A percentile compares a stretch with the other conserved stretches of the same genome.
These are phyloP conservation scores for Rhodotorula sphaerocarpa DNA, from an alignment of 768 basidiomycete genomes.

Conservation along the genomic window DNA sequence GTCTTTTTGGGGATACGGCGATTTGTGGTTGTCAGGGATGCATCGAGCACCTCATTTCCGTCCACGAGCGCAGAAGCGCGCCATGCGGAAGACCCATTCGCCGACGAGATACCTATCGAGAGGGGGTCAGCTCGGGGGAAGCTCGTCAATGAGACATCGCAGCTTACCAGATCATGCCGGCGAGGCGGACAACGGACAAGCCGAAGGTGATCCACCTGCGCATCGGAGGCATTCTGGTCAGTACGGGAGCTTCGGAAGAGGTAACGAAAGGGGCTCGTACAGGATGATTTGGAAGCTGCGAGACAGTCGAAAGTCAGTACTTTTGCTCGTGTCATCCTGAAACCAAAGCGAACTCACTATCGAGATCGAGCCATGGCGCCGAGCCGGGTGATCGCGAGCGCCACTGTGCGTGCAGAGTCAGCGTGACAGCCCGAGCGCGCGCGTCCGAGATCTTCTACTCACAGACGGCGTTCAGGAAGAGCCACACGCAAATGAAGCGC, in stretches of 20 bases:
- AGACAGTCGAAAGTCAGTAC: neutral
- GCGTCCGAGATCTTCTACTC: too few species aligned
- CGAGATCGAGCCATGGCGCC: conserved; percentile 2
- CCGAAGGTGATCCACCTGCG: conserved; percentile 31
- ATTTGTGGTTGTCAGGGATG: too few species aligned
- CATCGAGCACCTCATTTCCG: neutral
- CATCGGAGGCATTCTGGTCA: too few species aligned
- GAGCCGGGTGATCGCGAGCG: conserved; percentile 24
- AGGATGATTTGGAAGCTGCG: conserved; percentile 27
- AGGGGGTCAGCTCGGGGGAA: neutral
- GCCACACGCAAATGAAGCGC: conserved; percentile 73
- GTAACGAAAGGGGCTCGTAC: too few species aligned
- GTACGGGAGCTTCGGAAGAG: too few species aligned
- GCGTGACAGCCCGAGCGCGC: too few species aligned
- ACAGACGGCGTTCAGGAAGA: conserved; percentile 57
- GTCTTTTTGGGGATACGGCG: too few species aligned
- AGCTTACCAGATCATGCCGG: conserved; percentile 10
- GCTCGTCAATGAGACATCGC: neutral
- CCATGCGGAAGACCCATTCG: conserved; percentile 15
- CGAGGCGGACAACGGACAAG: neutral
- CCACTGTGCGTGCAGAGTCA: neutral
- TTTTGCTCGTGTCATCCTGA: too few species aligned
- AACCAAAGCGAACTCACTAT: conserved; percentile 15
- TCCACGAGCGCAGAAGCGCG: conserved; percentile 18
- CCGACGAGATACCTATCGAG: conserved; percentile 4